phyloP scores from a whole-genome alignment of 2,329 filamentous ascomycete species.

The Pseudonectria foliicola region DNA sequence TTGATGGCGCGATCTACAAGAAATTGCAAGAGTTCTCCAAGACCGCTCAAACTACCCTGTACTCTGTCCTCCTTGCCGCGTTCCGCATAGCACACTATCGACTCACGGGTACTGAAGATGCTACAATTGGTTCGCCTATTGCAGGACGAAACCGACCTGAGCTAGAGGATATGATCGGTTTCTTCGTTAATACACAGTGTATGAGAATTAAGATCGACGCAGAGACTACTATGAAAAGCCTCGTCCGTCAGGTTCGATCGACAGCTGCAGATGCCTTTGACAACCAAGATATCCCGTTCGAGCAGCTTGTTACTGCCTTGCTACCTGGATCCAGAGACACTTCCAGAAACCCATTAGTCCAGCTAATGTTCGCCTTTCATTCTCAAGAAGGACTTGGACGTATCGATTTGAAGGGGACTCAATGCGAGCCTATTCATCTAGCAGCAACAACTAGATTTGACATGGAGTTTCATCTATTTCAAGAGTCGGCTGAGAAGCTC shows the following conservation, averaged over 20 bases:
- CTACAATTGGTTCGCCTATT: conserved; percentile 13
- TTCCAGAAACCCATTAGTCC: too few species aligned
- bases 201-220: conserved; percentile 13
- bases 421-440: conserved; percentile 4
- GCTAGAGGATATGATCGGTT: conserved; percentile 14
- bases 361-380: neutral
- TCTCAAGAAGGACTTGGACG: conserved; percentile 15
- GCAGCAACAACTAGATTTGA: conserved; percentile 13
- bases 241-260: conserved; percentile 10
- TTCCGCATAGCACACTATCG: conserved; percentile 21
- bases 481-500: conserved; percentile 5
- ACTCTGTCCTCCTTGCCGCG: conserved; percentile 14
- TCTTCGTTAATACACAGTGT: conserved; percentile 22
- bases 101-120: conserved; percentile 18
- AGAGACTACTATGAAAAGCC: conserved; percentile 5
- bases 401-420: conserved; percentile 10
- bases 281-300: too few species aligned
- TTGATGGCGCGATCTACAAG: conserved; percentile 6
- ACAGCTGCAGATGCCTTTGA: too few species aligned
- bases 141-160: conserved; percentile 14
- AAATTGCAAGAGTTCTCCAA: conserved; percentile 7
- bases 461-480: conserved; percentile 19
- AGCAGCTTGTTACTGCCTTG: too few species aligned
- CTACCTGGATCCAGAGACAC: too few species aligned
- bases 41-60: conserved; percentile 2